Evolutionary conservation across 495 filamentous ascomycete species (phyloP), one percentile per base, ranked within the genome.

Genomic region (Talaromyces ruber): DNA sequence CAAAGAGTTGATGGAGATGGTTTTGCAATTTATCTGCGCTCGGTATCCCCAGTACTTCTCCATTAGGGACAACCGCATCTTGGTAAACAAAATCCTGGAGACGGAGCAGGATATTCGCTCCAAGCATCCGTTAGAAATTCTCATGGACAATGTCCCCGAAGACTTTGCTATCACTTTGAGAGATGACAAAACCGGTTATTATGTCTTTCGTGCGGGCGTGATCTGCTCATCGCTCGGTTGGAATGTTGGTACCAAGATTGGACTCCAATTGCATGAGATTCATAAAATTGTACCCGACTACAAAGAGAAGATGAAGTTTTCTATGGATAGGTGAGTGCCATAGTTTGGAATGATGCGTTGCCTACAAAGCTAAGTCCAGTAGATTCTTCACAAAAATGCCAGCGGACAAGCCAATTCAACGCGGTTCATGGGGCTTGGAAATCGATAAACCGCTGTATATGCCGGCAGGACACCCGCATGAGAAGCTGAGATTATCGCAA

Each of bases 1-100:
- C 71, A 94, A 92, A 67, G 92, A 97, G 68, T 74, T 94, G 18
- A 95, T 96, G 92, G 92, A 97, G 71, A 90, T 93, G 85, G 81
- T 81, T 6, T 65, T 97, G 12, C 88, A 93, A 64, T 96, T 93
- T 67, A 72, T 92, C 28, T 88, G 84, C 63, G 80, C 85, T 24
- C 83, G 92, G 0, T 97, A 96, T 66, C 92, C 92, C 5, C 84
- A 85, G 26, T 86, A 89, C 70, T 97, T 97, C 72, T 76, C 78
- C 0, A 72, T 97, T 0, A 67, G 70, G 4, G 82, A 86, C 64
- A 82, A 83, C 4, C 79, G 79, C 29, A 71, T 84, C 28, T 82
- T 97, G 59, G 76, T 85, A 61, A 97, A 97, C 70, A 66, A 67
- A 30, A 88, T 97, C 56, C 81, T 97, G 4, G 73, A 78, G 25